These are phyloP conservation scores for Quercus lobata DNA, from an alignment of 331 rosid species.

Conservation along the genomic window DNA sequence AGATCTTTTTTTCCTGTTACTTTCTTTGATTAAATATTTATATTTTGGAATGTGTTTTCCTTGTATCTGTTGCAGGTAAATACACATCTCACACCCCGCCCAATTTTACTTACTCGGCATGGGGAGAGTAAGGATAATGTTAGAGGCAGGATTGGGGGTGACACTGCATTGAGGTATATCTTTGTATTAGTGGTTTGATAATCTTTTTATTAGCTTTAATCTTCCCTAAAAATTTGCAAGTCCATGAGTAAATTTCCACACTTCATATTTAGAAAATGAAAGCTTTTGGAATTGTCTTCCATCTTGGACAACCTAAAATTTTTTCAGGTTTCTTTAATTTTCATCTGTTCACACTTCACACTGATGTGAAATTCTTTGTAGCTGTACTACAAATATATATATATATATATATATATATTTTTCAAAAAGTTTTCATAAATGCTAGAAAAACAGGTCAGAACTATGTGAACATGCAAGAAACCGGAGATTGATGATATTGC, in stretches of 20 bases:
- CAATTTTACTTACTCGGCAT: constrained; percentile 94
- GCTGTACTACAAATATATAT: background rate
- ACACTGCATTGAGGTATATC: constrained; percentile 67
- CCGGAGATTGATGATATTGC: background rate
- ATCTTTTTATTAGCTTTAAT: background rate
- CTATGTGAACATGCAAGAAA: background rate
- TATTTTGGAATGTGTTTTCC: constrained; percentile 10
- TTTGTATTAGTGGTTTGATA: background rate
- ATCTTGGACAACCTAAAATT: background rate
- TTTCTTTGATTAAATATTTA: background rate
- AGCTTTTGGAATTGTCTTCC: background rate
- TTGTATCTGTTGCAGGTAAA: constrained; percentile 60
- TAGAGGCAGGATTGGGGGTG: constrained; percentile 96
- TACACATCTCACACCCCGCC: constrained; percentile 98
- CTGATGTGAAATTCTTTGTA: background rate
- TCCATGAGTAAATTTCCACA: background rate
- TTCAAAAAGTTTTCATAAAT: background rate
- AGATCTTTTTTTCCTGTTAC: background rate
- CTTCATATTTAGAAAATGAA: background rate
- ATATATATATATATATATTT: too few species aligned
- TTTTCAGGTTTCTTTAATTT: background rate
- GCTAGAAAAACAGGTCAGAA: background rate
- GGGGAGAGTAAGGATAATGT: constrained; percentile 99
- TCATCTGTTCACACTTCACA: background rate
- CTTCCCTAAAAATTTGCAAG: background rate